Percentiles rank a stretch among this genome's conserved stretches.
These are phyloP conservation scores for Tillandsia leiboldiana DNA, from an alignment of 176 grass and related monocot genomes.

Conservation along the genomic window DNA sequence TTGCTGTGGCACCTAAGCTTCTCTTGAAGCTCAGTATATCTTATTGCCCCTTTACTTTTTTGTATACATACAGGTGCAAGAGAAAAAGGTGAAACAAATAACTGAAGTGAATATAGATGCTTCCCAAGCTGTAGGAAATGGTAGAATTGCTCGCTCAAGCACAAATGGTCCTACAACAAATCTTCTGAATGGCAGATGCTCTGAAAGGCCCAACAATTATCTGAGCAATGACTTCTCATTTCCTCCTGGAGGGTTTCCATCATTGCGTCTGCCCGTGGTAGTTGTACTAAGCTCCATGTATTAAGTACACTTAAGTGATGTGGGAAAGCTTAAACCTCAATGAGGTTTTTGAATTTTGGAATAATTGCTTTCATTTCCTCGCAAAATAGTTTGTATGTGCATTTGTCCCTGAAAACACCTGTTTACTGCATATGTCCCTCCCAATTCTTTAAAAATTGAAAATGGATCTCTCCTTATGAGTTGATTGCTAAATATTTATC, in stretches of 20 bases:
- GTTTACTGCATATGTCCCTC: too few relatives aligned
- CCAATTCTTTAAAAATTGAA: too few relatives aligned
- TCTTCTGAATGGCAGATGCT: constrained; percentile 65
- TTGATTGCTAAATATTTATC: too few relatives aligned
- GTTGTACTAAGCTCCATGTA: constrained; percentile 35
- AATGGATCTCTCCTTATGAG: too few relatives aligned
- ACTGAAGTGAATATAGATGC: constrained; percentile 66
- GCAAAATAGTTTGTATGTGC: too few relatives aligned
- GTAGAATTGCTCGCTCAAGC: constrained; percentile 35
- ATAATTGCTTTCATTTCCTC: constrained; percentile 8
- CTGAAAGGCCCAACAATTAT: not conserved
- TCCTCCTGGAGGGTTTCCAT: constrained; percentile 62
- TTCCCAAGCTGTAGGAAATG: constrained; percentile 35
- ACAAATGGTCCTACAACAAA: constrained; percentile 21
- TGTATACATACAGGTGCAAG: constrained; percentile 46
- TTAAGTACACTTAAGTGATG: not conserved
- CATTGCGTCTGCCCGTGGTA: constrained; percentile 77
- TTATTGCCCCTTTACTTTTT: not conserved
- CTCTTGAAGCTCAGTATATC: too few relatives aligned
- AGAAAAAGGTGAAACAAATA: constrained; percentile 83
- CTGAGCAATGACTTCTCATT: constrained; percentile 24
- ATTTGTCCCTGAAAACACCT: not conserved
- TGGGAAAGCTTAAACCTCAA: not conserved
- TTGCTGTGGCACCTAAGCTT: not conserved
- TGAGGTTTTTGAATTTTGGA: constrained; percentile 5